Percentiles rank a stretch among this genome's conserved stretches.
Conservation (phyloP, 1,284 basidiomycete species). For the Rhodotorula sp. region DNA sequence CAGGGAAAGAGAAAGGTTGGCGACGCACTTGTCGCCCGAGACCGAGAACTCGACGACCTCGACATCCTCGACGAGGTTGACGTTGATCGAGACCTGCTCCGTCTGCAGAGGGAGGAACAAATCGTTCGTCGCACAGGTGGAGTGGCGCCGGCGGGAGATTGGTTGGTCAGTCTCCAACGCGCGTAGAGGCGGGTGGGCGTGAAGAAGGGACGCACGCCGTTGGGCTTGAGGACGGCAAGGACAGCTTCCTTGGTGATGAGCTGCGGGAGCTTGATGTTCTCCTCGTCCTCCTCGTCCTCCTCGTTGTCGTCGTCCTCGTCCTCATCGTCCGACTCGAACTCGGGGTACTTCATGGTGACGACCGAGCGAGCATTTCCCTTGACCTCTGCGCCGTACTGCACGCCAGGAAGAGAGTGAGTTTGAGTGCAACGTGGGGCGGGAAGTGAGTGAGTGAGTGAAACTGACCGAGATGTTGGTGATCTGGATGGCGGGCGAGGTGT, state of each 20-base stretch:
- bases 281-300: conserved; percentile 41
- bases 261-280: conserved; percentile 54
- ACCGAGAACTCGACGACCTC: conserved; percentile 66
- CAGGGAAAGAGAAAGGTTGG: too few species aligned
- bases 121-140: background rate
- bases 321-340: conserved; percentile 65
- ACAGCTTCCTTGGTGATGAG: conserved; percentile 56
- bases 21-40: conserved; percentile 73
- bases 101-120: conserved; percentile 55
- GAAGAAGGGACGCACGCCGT: conserved; percentile 58
- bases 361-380: conserved; percentile 53
- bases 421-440: background rate
- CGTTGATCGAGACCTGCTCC: conserved; percentile 63
- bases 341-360: conserved; percentile 86
- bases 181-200: background rate
- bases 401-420: background rate
- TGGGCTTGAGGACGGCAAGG: conserved; percentile 62
- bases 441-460: background rate
- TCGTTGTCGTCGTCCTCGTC: conserved; percentile 46
- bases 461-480: conserved; percentile 43
- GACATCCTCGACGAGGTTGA: conserved; percentile 72
- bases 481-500: conserved; percentile 36
- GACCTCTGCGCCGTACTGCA: conserved; percentile 41
- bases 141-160: background rate
- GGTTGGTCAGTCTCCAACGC: background rate